phyloP scores from a whole-genome alignment of 148 eudicot species.

The Rhododendron simsii region DNA sequence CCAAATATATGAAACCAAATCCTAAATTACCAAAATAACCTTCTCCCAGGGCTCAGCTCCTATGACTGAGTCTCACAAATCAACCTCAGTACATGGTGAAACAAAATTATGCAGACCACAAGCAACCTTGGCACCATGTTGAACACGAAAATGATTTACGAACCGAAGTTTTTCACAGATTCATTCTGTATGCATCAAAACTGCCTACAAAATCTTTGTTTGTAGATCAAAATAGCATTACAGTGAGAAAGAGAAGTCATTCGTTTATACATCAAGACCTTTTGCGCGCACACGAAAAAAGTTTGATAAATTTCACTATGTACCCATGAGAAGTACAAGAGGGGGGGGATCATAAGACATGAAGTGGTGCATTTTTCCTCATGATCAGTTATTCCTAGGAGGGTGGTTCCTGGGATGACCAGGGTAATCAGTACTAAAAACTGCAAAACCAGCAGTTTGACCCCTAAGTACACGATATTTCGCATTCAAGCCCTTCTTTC shows the following conservation, averaged over 20 bases:
- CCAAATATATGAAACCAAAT: not conserved
- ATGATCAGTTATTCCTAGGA: slow-evolving; percentile 40
- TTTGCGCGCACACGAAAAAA: not conserved
- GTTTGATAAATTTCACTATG: slow-evolving; percentile 5
- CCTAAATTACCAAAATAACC: not conserved
- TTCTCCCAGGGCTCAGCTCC: not conserved
- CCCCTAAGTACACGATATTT: slow-evolving; percentile 19
- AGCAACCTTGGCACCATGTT: not conserved
- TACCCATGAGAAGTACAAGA: not conserved
- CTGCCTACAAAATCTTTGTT: not conserved
- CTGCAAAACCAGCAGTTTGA: slow-evolving; percentile 24
- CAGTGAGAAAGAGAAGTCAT: not conserved
- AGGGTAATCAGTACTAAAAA: slow-evolving; percentile 32
- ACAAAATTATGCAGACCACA: not conserved
- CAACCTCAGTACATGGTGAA: not conserved
- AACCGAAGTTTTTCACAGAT: not conserved
- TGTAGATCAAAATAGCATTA: not conserved
- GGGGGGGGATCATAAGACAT: slow-evolving; percentile 5
- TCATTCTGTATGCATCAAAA: not conserved
- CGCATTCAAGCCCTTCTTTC: slow-evolving; percentile 21
- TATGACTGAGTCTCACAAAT: not conserved
- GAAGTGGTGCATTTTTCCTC: not conserved
- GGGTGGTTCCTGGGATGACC: slow-evolving; percentile 33
- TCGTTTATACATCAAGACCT: not conserved
- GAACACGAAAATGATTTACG: not conserved